Conservation (phyloP, 2,329 filamentous ascomycete genomes). For the Coleophoma crateriformis region DNA sequence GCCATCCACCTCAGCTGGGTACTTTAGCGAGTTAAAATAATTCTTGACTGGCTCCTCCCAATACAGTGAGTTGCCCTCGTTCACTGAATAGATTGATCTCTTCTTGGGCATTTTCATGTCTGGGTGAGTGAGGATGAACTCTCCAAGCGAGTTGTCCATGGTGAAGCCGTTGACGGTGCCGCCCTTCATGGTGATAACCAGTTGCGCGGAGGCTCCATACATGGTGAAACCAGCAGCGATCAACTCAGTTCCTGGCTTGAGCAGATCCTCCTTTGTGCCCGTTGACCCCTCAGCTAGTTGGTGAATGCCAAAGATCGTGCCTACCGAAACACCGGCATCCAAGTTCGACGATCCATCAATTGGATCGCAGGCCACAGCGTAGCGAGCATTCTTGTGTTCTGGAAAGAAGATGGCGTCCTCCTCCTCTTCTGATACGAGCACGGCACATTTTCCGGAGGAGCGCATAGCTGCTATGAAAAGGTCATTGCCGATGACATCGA, state of each 20-base stretch:
- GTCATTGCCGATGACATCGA: constrained; percentile 98
- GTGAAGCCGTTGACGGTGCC: constrained; percentile 96
- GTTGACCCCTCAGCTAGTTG: constrained; percentile 73
- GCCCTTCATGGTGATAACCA: constrained; percentile 95
- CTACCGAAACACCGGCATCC: constrained; percentile 94
- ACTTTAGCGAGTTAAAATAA: constrained; percentile 89
- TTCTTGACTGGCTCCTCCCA: constrained; percentile 84
- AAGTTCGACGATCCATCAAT: constrained; percentile 98
- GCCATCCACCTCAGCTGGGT: constrained; percentile 58
- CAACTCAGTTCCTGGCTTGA: constrained; percentile 85
- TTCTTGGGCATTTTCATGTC: constrained; percentile 81
- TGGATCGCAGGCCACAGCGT: constrained; percentile 94
- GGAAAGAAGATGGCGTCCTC: constrained; percentile 87
- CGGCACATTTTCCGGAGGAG: constrained; percentile 81
- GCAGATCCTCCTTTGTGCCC: constrained; percentile 77
- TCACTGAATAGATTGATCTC: constrained; percentile 91
- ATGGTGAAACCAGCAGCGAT: constrained; percentile 98
- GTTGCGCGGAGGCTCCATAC: constrained; percentile 95
- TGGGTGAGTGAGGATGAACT: constrained; percentile 98
- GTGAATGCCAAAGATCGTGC: constrained; percentile 94
- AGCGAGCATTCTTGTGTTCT: constrained; percentile 69
- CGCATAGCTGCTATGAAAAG: constrained; percentile 95
- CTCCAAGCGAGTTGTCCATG: constrained; percentile 90
- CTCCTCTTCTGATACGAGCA: constrained; percentile 97
- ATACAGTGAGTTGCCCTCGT: constrained; percentile 97